Conservation (phyloP, 23 red algal genomes). For the Gracilariopsis chorda region DNA sequence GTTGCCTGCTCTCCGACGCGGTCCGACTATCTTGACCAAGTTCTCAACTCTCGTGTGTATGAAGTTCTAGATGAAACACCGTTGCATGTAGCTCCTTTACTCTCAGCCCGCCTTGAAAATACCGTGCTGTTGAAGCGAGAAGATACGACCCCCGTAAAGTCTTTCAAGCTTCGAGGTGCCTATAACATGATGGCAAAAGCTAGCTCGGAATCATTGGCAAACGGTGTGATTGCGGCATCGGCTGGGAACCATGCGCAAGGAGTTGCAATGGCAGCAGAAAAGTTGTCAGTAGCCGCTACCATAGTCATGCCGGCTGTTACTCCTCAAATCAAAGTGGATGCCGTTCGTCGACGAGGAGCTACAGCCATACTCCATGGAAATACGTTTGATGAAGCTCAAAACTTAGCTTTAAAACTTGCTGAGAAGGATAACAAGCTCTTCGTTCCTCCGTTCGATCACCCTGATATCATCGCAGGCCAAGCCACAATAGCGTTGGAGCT, state of each 20-base stretch:
- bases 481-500: conserved; percentile 91
- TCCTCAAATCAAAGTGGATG: conserved; percentile 93
- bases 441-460: conserved; percentile 98
- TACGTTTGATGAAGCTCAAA: conserved; percentile 88
- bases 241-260: conserved; percentile 98
- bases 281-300: conserved; percentile 67
- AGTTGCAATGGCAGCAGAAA: conserved; percentile 85
- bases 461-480: conserved; percentile 95
- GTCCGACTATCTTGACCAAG: conserved; percentile 89
- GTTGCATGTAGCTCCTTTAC: conserved; percentile 62
- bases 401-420: conserved; percentile 51
- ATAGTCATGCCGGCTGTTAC: conserved; percentile 97
- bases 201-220: background rate
- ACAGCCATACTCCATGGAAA: conserved; percentile 76
- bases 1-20: conserved; percentile 68
- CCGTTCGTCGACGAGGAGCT: conserved; percentile 84
- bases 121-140: conserved; percentile 87
- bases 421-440: conserved; percentile 65
- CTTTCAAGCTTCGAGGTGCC: conserved; percentile 95
- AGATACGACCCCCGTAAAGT: conserved; percentile 89
- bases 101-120: conserved; percentile 60
- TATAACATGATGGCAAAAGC: conserved; percentile 97
- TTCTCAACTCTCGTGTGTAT: conserved; percentile 86
- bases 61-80: conserved; percentile 84
- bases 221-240: conserved; percentile 91